Evolutionary conservation across 1,284 basidiomycete species (phyloP).

Genomic region (Apiotrichum gracile): DNA sequence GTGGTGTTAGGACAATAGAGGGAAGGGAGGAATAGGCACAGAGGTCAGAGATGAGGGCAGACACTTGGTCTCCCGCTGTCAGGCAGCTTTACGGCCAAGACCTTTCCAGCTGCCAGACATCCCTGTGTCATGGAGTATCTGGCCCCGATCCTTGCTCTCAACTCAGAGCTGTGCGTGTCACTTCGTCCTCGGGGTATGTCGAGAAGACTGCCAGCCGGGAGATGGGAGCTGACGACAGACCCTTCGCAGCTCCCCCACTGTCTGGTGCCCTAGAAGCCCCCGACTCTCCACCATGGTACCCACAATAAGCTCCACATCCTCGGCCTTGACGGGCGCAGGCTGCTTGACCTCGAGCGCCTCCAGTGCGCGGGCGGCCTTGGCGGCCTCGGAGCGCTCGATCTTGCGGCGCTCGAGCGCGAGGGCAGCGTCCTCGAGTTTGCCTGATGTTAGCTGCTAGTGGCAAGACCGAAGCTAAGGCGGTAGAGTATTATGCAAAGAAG

Average conservation of each 20-base stretch:
- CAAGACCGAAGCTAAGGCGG: background rate
- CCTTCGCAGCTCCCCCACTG: too few relatives aligned
- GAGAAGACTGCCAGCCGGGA: too few relatives aligned
- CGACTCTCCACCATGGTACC: slow-evolving; percentile 18
- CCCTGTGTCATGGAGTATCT: too few relatives aligned
- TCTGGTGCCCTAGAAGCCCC: too few relatives aligned
- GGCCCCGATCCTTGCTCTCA: too few relatives aligned
- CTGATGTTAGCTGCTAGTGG: slow-evolving; percentile 14
- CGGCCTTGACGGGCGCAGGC: slow-evolving; percentile 20
- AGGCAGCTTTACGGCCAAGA: too few relatives aligned
- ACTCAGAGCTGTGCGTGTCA: too few relatives aligned
- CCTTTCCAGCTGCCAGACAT: background rate
- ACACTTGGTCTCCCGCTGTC: too few relatives aligned
- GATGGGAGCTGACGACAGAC: too few relatives aligned
- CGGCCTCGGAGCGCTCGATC: slow-evolving; percentile 35
- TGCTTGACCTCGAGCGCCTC: slow-evolving; percentile 31
- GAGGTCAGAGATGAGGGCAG: background rate
- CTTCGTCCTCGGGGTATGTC: too few relatives aligned
- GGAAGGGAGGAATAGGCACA: background rate
- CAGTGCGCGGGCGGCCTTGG: slow-evolving; percentile 38
- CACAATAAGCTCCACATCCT: slow-evolving; percentile 39
- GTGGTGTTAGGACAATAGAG: background rate
- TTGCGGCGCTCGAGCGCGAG: slow-evolving; percentile 32
- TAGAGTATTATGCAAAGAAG: too few relatives aligned
- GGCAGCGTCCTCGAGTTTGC: slow-evolving; percentile 39